Evolutionary conservation across 1,284 basidiomycete genomes (phyloP).

Genomic region (Phlebopus sp.): DNA sequence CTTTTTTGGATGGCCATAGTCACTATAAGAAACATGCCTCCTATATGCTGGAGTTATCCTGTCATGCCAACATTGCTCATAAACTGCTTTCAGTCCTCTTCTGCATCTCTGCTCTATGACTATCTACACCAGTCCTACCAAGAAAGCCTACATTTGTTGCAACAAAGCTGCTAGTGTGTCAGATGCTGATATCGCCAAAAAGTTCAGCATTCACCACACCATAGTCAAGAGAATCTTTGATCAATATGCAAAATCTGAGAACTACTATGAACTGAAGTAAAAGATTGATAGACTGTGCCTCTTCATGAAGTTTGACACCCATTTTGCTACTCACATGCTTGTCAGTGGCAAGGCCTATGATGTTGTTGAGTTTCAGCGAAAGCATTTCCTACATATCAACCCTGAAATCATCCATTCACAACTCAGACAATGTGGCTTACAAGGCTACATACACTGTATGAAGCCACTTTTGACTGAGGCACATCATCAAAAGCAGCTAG

Average conservation of each 20-base stretch:
- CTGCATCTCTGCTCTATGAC: neutral
- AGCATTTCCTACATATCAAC: slow-evolving; percentile 1
- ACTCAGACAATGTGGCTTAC: slow-evolving; percentile 1
- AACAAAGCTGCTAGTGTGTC: neutral
- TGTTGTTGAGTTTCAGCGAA: neutral
- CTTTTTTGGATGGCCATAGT: neutral
- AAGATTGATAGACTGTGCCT: neutral
- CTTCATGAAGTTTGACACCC: neutral
- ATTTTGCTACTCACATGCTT: neutral
- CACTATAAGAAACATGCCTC: neutral
- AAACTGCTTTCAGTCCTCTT: neutral
- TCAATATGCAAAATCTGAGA: neutral
- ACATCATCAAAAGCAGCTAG: neutral
- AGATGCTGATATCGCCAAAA: neutral
- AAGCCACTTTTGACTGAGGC: neutral
- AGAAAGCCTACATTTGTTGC: neutral
- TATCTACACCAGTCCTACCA: neutral
- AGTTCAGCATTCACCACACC: neutral
- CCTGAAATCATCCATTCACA: slow-evolving; percentile 1
- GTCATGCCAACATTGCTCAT: neutral
- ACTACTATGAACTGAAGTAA: neutral
- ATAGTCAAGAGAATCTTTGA: neutral
- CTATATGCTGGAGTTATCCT: neutral
- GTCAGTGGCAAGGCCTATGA: neutral
- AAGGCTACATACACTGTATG: neutral